Evolutionary conservation across 2,329 filamentous ascomycete genomes (phyloP).

Genomic region (Bipolaris zeicola): DNA sequence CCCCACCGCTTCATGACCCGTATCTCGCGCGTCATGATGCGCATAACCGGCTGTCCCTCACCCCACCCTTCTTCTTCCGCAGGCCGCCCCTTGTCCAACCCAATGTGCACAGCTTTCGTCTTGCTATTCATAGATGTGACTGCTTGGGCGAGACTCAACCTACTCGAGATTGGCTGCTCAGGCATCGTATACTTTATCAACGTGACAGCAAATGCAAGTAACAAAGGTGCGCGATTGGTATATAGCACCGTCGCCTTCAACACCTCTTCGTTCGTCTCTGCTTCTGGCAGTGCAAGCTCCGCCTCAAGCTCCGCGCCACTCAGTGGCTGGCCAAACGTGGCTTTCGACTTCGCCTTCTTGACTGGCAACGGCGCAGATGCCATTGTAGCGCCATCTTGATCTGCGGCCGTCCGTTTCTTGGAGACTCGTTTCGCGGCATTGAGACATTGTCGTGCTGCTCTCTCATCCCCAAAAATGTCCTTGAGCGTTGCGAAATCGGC

Average conservation of each 20-base stretch:
- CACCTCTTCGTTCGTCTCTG: slow-evolving; percentile 62
- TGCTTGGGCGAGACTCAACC: slow-evolving; percentile 80
- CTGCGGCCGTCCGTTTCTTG: slow-evolving; percentile 58
- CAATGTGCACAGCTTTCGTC: slow-evolving; percentile 75
- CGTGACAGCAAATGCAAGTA: slow-evolving; percentile 78
- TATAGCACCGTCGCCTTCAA: slow-evolving; percentile 65
- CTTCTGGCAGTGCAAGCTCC: slow-evolving; percentile 63
- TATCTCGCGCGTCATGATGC: slow-evolving; percentile 74
- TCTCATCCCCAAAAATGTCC: slow-evolving; percentile 57
- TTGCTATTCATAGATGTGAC: slow-evolving; percentile 82
- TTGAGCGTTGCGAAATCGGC: slow-evolving; percentile 53
- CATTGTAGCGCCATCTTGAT: slow-evolving; percentile 27
- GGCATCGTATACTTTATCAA: slow-evolving; percentile 82
- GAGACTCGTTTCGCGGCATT: slow-evolving; percentile 62
- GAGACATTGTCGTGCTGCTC: slow-evolving; percentile 61
- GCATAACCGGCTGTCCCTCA: slow-evolving; percentile 74
- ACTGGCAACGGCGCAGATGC: slow-evolving; percentile 14
- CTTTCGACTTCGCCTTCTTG: slow-evolving; percentile 47
- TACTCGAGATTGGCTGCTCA: slow-evolving; percentile 81
- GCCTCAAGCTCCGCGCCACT: slow-evolving; percentile 65
- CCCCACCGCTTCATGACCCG: slow-evolving; percentile 78
- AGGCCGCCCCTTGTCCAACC: slow-evolving; percentile 67
- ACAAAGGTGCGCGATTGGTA: slow-evolving; percentile 81
- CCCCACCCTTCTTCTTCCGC: slow-evolving; percentile 75
- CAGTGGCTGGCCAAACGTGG: slow-evolving; percentile 35